These are phyloP conservation scores for Hypomyces perniciosus DNA, from an alignment of 2,329 filamentous ascomycete genomes.

Conservation along the genomic window DNA sequence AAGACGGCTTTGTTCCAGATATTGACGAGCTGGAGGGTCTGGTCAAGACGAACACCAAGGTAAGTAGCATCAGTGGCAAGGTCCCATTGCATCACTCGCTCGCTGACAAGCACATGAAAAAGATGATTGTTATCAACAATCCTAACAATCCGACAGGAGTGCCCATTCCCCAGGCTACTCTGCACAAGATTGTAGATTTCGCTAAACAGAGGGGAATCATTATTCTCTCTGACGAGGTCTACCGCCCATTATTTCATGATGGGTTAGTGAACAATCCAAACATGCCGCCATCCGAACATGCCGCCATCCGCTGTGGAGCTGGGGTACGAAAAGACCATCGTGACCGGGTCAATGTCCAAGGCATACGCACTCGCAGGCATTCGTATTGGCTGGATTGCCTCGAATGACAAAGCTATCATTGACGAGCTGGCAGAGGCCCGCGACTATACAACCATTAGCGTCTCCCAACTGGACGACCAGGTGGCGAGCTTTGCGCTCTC, in stretches of 20 bases:
- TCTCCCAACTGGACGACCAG: conserved; percentile 75
- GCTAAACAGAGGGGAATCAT: conserved; percentile 58
- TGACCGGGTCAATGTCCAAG: conserved; percentile 79
- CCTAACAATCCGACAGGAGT: conserved; percentile 80
- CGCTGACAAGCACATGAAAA: conserved; percentile 60
- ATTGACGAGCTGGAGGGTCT: conserved; percentile 59
- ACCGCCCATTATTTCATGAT: conserved; percentile 73
- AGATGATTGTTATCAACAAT: conserved; percentile 55
- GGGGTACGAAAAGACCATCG: conserved; percentile 64
- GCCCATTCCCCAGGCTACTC: conserved; percentile 54
- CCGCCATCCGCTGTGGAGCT: conserved; percentile 62
- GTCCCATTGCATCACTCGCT: conserved; percentile 15
- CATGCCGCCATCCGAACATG: conserved; percentile 55
- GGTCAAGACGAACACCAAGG: conserved; percentile 64
- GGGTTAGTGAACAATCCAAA: conserved; percentile 20
- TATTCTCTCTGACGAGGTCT: conserved; percentile 75
- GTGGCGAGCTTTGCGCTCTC: conserved; percentile 71
- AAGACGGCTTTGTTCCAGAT: conserved; percentile 62
- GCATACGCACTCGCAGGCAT: conserved; percentile 79
- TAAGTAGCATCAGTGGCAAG: conserved; percentile 28
- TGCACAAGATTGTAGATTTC: conserved; percentile 57
- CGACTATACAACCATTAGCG: conserved; percentile 82
- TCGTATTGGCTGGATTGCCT: conserved; percentile 76
- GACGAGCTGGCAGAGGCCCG: conserved; percentile 57
- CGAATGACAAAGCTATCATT: conserved; percentile 56